Conservation (phyloP, 2,329 filamentous ascomycete species). For the Neofusicoccum laricinum region DNA sequence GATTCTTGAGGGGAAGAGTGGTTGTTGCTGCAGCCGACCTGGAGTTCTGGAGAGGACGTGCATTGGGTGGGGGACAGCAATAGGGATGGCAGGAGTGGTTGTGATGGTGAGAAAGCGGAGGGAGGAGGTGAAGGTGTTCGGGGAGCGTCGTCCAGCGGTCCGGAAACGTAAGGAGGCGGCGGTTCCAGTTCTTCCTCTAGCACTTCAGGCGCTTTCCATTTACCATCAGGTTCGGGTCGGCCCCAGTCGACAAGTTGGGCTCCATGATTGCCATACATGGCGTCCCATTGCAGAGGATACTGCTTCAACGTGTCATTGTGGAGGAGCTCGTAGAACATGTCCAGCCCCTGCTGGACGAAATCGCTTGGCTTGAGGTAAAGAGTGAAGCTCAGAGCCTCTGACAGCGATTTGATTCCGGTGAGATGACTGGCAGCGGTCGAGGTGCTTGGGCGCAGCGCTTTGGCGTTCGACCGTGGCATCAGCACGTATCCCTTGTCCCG, state of each 20-base stretch:
- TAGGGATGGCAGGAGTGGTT: neutral
- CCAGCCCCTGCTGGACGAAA: neutral
- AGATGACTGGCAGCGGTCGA: neutral
- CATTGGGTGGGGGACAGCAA: neutral
- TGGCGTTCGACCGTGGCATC: slow-evolving; percentile 8
- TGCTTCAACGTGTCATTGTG: neutral
- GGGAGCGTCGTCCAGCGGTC: neutral
- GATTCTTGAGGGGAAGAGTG: neutral
- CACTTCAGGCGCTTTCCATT: neutral
- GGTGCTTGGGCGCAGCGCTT: slow-evolving; percentile 1
- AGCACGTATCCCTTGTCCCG: neutral
- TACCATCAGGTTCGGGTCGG: neutral
- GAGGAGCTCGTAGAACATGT: neutral
- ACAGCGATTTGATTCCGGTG: neutral
- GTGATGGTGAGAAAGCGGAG: neutral
- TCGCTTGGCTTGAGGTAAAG: slow-evolving; percentile 14
- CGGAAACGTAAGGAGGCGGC: neutral
- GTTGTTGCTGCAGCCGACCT: neutral
- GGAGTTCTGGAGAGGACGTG: neutral
- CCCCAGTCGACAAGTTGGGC: slow-evolving; percentile 4
- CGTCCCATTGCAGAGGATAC: neutral
- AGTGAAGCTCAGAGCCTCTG: neutral
- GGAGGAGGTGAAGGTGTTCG: neutral
- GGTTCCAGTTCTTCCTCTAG: neutral
- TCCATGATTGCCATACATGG: neutral